phyloP scores from a whole-genome alignment of 371 early-diverging fungal genomes.

The Globomyces sp. region DNA sequence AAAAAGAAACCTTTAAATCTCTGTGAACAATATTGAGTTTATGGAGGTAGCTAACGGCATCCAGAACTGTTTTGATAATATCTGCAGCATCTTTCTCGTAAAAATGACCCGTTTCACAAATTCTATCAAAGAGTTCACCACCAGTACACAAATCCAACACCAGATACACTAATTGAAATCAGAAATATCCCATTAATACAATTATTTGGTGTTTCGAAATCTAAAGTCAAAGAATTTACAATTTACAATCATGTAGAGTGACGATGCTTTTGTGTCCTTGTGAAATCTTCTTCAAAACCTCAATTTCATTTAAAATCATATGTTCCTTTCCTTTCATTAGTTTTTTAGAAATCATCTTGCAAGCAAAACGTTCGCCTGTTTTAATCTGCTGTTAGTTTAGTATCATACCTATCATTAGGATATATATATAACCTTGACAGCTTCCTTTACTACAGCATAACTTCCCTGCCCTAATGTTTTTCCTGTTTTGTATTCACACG shows the following conservation, averaged over 20 bases:
- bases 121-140: constrained; percentile 89
- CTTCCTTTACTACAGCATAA: constrained; percentile 66
- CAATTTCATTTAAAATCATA: constrained; percentile 77
- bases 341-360: constrained; percentile 86
- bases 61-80: constrained; percentile 70
- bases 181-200: constrained; percentile 81
- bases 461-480: constrained; percentile 60
- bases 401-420: not conserved
- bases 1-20: constrained; percentile 45
- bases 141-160: constrained; percentile 88
- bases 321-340: constrained; percentile 85
- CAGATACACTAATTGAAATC: constrained; percentile 81
- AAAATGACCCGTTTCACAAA: constrained; percentile 72
- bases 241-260: constrained; percentile 68
- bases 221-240: not conserved
- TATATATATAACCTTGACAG: constrained; percentile 38
- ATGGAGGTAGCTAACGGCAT: constrained; percentile 81
- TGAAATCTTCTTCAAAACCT: constrained; percentile 77
- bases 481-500: constrained; percentile 41
- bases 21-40: constrained; percentile 79
- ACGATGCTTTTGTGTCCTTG: constrained; percentile 86
- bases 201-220: constrained; percentile 90
- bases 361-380: constrained; percentile 82
- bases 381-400: constrained; percentile 50
- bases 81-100: constrained; percentile 84